Conservation (phyloP, 2,329 filamentous ascomycete genomes). For the Camillea tinctor region DNA sequence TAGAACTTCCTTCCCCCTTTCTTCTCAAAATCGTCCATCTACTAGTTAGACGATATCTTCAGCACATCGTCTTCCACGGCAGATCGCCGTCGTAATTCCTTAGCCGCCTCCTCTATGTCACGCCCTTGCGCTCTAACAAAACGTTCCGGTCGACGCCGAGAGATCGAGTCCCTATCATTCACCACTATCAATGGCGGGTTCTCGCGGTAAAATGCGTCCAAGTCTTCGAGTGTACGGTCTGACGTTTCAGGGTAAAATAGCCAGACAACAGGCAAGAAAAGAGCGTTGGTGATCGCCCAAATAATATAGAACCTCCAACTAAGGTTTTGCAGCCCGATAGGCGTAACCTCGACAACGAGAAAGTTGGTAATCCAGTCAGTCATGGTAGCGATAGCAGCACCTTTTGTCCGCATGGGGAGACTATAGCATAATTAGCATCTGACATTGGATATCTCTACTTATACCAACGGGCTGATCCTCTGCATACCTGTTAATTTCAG, state of each 20-base stretch:
- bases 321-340: slow-evolving; percentile 37
- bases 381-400: slow-evolving; percentile 36
- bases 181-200: slow-evolving; percentile 25
- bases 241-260: slow-evolving; percentile 45
- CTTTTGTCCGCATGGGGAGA: slow-evolving; percentile 39
- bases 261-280: slow-evolving; percentile 43
- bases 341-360: slow-evolving; percentile 32
- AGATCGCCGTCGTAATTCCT: slow-evolving; percentile 15
- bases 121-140: slow-evolving; percentile 18
- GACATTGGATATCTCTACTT: not conserved
- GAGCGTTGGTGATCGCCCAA: slow-evolving; percentile 45
- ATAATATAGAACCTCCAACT: slow-evolving; percentile 51
- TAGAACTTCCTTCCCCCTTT: too few relatives aligned
- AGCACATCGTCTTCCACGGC: slow-evolving; percentile 14
- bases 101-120: slow-evolving; percentile 22
- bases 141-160: slow-evolving; percentile 15
- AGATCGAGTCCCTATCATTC: slow-evolving; percentile 23
- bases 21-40: not conserved
- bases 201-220: slow-evolving; percentile 28
- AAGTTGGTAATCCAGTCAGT: slow-evolving; percentile 38
- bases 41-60: not conserved
- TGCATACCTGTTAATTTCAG: slow-evolving; percentile 39
- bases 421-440: slow-evolving; percentile 2
- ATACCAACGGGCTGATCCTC: not conserved
- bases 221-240: slow-evolving; percentile 24